Conservation (phyloP, 2,329 filamentous ascomycete genomes). For the Hypoxylon sp. region DNA sequence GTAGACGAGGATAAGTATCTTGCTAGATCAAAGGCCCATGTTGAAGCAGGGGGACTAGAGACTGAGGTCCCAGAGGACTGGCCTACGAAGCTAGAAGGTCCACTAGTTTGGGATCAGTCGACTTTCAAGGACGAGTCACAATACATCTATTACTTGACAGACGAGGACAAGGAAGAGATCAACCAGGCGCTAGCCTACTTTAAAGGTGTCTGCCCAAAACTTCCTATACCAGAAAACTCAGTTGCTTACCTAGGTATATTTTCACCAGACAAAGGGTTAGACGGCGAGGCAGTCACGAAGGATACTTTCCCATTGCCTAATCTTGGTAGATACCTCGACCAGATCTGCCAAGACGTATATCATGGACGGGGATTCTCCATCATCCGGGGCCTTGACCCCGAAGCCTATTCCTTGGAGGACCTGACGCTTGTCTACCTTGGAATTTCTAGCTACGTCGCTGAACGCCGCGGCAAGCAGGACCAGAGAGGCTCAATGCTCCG, state of each 20-base stretch:
- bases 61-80: conserved; percentile 8
- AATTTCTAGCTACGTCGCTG: conserved; percentile 5
- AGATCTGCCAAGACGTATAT: conserved; percentile 9
- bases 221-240: no score
- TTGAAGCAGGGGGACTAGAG: neutral
- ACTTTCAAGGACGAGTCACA: conserved; percentile 6
- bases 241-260: no score
- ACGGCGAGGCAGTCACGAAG: conserved; percentile 6
- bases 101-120: conserved; percentile 7
- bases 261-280: neutral
- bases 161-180: conserved; percentile 5
- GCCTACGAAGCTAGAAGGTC: conserved; percentile 7
- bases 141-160: conserved; percentile 1
- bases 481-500: conserved; percentile 9
- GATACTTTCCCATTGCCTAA: conserved; percentile 1
- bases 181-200: neutral
- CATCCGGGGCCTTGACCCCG: conserved; percentile 3
- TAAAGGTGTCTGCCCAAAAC: neutral
- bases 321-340: neutral
- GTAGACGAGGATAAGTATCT: conserved; percentile 3
- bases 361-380: conserved; percentile 9
- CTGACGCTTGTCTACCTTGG: conserved; percentile 11
- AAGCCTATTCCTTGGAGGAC: conserved; percentile 5
- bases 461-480: conserved; percentile 5
- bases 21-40: neutral